Evolutionary conservation across 129 eudicot species (phyloP), one percentile per base, ranked within the genome.

Genomic region (sunflower (Helianthus annuus)): DNA sequence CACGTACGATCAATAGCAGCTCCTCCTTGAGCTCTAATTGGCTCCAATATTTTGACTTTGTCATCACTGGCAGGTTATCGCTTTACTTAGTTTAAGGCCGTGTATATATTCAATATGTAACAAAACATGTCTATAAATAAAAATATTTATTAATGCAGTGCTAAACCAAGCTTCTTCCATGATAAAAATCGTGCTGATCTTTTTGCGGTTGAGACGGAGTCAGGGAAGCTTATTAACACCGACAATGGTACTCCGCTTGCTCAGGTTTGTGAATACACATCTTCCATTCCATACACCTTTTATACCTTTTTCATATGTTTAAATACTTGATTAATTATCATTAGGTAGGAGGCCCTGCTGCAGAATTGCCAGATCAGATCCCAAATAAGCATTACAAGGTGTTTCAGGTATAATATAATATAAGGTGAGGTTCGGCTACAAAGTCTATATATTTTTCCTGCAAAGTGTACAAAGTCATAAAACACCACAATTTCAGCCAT

Each of bases 211-310:
- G 96, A 80, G 58, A 85, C 88, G 5, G 85, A 84, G 55, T 85
- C 97, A 3, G 99, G 97, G 64, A 90, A 87, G 96, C 99, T 94
- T 72, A 40, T 88, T 66, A 94, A 94, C 57, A 94, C 99, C 4
- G 96, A 94, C 64, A 94, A 94, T 75, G 99, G 99, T 22, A 88
- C 89, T 72, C 99, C 99, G 73, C 88, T 94, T 89, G 80, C 93
- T 81, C 97, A 88, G 97, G 99, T 93, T 63, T 68, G 82, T 69
- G 48, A 39, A 32, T 67, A 71, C 44, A 69, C 17, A 27, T 73
- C 45, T 53, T 70, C 6, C 11, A 5, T 11, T 59, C 14, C 7
- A 53, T 14, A 40, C 14, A 12, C 45, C 32, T 32, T 3, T 15
- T 6, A 11, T 4, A 16, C 17, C 39, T 49, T 69, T 48, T 48